Evolutionary conservation across 768 basidiomycete species (phyloP), one percentile per base, ranked within the genome.

Genomic region (Paxillus rubicundulus): DNA sequence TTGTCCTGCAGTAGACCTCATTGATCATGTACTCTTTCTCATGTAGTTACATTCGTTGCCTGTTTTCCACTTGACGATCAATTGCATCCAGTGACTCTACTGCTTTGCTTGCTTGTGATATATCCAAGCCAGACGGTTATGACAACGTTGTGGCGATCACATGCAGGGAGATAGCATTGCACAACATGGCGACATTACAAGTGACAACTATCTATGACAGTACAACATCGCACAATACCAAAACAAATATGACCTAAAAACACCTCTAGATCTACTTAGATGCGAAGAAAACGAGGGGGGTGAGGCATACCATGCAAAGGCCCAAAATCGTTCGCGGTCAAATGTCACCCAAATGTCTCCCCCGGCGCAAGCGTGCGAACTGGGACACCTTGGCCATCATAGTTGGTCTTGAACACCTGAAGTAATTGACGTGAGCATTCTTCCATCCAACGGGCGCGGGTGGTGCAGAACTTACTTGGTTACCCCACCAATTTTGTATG

Each of bases 401-500:
- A 58, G 5, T 57, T 62, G 2, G 47, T 55, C 18, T 7, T 52
- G 28, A 53, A 68, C 2, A 69, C 68, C 68, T 68, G 32, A 30
- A 30, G 10, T 32, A 3, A 5, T 33, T 10, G 8, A 14, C 28
- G 30, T 28, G 24, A 21, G 12, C 13, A 38, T 38, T 20, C 12
- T 20, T 18, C 18, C 24, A 20, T 27, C 16, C n/a, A 14, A 1
- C 44, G 24, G n/a, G 18, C 27, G 17, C 1, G 42, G 21, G 3
- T 2, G 28, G 16, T 30, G 24, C 27, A 9, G 27, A 27, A 14
- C 59, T 21, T 40, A 63, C 67, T 18, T 24, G 54, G 46, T 69
- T 69, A 7, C 67, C 67, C 67, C 67, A 70, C 67, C 67, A 69
- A 1, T 13, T 30, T 4, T 59, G 62, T 39, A 69, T 34, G 4